Conservation (phyloP, 2,329 filamentous ascomycete species). For the Cordyceps cateniannulata region DNA sequence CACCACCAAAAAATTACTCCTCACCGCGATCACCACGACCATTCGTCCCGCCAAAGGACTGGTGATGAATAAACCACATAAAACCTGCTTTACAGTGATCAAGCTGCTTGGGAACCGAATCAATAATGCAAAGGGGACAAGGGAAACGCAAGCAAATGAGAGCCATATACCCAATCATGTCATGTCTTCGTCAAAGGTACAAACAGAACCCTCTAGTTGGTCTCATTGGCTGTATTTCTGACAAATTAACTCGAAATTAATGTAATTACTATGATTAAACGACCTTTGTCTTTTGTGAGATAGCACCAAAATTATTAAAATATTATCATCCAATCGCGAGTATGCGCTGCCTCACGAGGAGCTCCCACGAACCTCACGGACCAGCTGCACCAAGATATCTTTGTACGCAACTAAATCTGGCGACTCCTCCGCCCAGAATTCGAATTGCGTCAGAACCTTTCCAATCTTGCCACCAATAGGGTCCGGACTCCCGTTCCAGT, state of each 20-base stretch:
- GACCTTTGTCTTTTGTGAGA: background rate
- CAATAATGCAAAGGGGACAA: background rate
- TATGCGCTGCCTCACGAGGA: background rate
- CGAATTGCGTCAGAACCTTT: slow-evolving; percentile 17
- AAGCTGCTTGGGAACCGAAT: background rate
- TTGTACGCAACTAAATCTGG: slow-evolving; percentile 16
- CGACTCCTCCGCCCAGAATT: slow-evolving; percentile 17
- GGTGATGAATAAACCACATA: background rate
- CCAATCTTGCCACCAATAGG: slow-evolving; percentile 17
- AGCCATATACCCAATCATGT: background rate
- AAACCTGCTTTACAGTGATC: no score
- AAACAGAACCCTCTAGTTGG: background rate
- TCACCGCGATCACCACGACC: background rate
- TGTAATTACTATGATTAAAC: background rate
- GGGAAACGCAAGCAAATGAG: background rate
- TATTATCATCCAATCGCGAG: background rate
- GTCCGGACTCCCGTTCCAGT: slow-evolving; percentile 6
- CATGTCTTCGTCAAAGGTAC: background rate
- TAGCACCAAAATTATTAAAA: background rate
- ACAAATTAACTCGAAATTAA: background rate
- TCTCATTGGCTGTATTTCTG: background rate
- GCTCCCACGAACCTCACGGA: slow-evolving; percentile 15
- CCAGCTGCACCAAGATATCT: slow-evolving; percentile 13
- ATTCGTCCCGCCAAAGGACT: background rate
- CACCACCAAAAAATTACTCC: background rate